Percentiles rank a stretch among this genome's conserved stretches.
Evolutionary conservation across 208 protist genomes (phyloP).

Genomic region (Trypanosoma platydactyli): DNA sequence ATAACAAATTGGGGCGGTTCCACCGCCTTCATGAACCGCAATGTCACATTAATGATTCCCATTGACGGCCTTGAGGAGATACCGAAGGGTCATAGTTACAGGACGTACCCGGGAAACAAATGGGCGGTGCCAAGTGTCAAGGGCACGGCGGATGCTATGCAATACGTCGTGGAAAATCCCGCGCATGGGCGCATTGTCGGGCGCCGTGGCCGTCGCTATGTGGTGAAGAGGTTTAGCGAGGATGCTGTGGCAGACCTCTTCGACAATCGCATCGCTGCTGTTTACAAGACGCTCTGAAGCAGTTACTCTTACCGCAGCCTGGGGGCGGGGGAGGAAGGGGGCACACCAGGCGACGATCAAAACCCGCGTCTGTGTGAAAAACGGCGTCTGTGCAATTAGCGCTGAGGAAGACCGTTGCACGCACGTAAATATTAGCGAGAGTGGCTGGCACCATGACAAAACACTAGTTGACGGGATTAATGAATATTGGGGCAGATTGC

Average conservation of each 20-base stretch:
- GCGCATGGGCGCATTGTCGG: constrained; percentile 36
- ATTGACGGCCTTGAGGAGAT: constrained; percentile 52
- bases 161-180: constrained; percentile 34
- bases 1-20: constrained; percentile 44
- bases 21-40: constrained; percentile 32
- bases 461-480: too few species aligned
- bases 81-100: constrained; percentile 22
- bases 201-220: constrained; percentile 26
- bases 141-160: constrained; percentile 34
- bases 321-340: neutral
- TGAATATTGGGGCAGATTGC: too few species aligned
- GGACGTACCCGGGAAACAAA: constrained; percentile 26
- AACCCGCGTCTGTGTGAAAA: too few species aligned
- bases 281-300: neutral
- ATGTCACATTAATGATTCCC: constrained; percentile 47
- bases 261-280: constrained; percentile 13
- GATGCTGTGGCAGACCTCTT: constrained; percentile 47
- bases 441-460: too few species aligned
- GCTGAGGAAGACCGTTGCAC: too few species aligned
- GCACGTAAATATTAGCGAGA: too few species aligned
- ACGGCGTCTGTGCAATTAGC: too few species aligned
- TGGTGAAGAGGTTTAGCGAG: constrained; percentile 33
- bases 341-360: too few species aligned
- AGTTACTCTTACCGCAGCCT: neutral
- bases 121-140: constrained; percentile 39